These are phyloP conservation scores for Phascolomyces articulosus DNA, from an alignment of 371 early-diverging fungal genomes.

Conservation along the genomic window DNA sequence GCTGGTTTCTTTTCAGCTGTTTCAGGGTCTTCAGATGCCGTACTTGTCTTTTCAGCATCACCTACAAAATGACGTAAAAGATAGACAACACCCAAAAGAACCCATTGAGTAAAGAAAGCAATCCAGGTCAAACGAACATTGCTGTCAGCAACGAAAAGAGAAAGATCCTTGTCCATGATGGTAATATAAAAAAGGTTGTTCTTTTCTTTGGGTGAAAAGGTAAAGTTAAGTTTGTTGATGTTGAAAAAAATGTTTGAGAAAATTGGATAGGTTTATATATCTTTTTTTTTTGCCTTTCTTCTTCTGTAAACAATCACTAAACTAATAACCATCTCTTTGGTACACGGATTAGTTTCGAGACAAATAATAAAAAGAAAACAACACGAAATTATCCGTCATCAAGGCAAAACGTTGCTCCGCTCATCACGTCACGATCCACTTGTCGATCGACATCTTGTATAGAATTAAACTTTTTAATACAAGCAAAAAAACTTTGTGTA, in stretches of 20 bases:
- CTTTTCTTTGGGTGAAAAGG: no score
- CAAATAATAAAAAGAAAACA: neutral
- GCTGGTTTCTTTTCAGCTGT: conserved; percentile 7
- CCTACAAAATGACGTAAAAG: conserved; percentile 25
- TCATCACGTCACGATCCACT: neutral
- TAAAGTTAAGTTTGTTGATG: no score
- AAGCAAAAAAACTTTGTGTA: neutral
- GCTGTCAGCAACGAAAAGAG: conserved; percentile 23
- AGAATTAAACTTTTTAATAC: conserved; percentile 2
- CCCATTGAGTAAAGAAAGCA: conserved; percentile 40
- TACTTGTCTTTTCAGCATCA: conserved; percentile 15
- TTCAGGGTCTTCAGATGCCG: conserved; percentile 22
- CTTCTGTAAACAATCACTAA: no score
- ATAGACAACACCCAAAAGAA: conserved; percentile 35
- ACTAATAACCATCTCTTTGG: no score
- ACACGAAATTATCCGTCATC: conserved; percentile 1
- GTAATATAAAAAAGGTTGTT: no score
- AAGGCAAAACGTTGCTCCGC: neutral
- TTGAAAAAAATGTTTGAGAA: no score
- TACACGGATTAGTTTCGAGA: no score
- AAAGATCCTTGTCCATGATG: conserved; percentile 8
- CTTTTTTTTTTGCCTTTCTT: no score
- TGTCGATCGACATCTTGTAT: neutral
- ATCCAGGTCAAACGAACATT: conserved; percentile 38
- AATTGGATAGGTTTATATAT: no score